phyloP scores from a whole-genome alignment of 2,329 filamentous ascomycete species.

The Epichloe brachyelytri region DNA sequence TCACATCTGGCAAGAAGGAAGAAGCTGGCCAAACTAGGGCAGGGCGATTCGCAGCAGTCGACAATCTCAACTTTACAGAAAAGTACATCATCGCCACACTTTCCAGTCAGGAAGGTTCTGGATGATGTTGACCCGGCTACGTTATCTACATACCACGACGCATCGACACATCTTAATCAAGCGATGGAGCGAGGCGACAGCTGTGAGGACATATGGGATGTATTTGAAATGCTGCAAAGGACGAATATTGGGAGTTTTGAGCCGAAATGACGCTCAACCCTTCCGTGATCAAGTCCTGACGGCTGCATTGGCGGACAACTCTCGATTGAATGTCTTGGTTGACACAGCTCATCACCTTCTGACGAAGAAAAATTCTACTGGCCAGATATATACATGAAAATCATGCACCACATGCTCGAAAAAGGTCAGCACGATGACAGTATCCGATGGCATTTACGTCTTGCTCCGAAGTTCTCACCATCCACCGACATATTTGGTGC shows the following conservation, averaged over 20 bases:
- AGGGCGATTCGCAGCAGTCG: neutral
- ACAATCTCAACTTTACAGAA: neutral
- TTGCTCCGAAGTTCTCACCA: conserved; percentile 31
- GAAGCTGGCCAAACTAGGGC: conserved; percentile 10
- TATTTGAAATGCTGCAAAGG: conserved; percentile 12
- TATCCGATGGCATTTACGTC: conserved; percentile 34
- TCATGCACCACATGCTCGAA: conserved; percentile 30
- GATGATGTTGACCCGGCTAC: conserved; percentile 2
- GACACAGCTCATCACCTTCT: conserved; percentile 21
- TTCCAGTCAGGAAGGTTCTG: neutral
- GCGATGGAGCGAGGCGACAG: conserved; percentile 11
- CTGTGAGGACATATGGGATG: conserved; percentile 15
- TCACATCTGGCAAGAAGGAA: conserved; percentile 8
- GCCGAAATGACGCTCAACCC: conserved; percentile 10
- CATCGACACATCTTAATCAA: conserved; percentile 11
- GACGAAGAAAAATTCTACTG: conserved; percentile 25
- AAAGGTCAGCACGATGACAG: conserved; percentile 24
- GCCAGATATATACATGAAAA: conserved; percentile 37
- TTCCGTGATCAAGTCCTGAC: conserved; percentile 19
- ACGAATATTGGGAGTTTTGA: conserved; percentile 11
- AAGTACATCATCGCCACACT: neutral
- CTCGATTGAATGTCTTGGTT: conserved; percentile 15
- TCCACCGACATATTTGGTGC: conserved; percentile 26
- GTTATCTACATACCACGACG: conserved; percentile 6
- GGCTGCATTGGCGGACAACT: conserved; percentile 15